Evolutionary conservation across 805 yeast genomes (phyloP).

Genomic region (Saccharomycopsis fibuligera): DNA sequence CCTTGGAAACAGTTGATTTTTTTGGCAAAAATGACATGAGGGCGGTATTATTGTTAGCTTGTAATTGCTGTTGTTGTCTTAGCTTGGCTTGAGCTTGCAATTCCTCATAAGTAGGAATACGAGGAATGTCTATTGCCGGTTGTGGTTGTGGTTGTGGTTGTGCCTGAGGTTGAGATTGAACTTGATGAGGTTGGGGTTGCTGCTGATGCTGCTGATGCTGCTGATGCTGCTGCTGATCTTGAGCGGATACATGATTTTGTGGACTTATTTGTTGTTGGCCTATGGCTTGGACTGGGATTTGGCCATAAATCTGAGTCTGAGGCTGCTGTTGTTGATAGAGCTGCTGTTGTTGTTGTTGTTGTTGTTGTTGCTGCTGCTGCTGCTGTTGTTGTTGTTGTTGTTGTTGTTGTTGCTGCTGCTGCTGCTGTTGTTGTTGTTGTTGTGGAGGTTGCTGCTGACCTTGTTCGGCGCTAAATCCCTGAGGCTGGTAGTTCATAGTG

Average conservation of each 20-base stretch:
- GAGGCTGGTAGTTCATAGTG: no score
- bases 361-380: no score
- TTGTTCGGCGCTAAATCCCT: no score
- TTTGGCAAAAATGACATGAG: constrained; percentile 19
- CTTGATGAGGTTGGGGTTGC: constrained; percentile 1
- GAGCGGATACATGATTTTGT: neutral
- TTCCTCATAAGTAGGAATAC: constrained; percentile 22
- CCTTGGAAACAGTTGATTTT: constrained; percentile 40
- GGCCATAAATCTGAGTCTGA: no score
- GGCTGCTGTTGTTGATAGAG: neutral
- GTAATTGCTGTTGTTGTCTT: constrained; percentile 16
- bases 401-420: no score
- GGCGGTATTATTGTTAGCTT: neutral
- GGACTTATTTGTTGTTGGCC: neutral
- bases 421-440: no score
- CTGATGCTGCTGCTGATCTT: neutral
- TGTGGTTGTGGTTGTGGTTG: neutral
- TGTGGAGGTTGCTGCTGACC: no score
- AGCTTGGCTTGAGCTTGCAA: constrained; percentile 18
- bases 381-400: no score
- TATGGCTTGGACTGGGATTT: no score
- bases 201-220: neutral
- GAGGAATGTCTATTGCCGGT: constrained; percentile 14
- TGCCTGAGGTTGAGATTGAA: neutral
- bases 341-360: neutral